Evolutionary conservation across 2,329 filamentous ascomycete species (phyloP).

Genomic region (Fusarium tjaetaba): DNA sequence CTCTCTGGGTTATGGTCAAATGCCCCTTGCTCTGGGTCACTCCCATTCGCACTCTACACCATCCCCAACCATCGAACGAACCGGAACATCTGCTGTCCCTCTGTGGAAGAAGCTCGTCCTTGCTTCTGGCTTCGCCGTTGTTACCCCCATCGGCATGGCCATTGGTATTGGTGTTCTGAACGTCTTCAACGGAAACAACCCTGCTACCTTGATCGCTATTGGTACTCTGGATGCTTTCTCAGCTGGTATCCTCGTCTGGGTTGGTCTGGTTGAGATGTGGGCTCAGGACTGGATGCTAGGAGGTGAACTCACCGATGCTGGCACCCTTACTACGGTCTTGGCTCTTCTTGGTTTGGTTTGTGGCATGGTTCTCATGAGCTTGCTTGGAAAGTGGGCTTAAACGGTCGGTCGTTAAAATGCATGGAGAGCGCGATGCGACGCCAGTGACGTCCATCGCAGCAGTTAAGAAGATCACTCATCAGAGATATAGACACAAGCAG

Average conservation of each 20-base stretch:
- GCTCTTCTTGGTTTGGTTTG: constrained; percentile 65
- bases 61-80: constrained; percentile 28
- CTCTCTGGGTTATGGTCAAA: constrained; percentile 55
- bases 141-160: constrained; percentile 82
- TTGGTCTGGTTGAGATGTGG: constrained; percentile 83
- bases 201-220: constrained; percentile 73
- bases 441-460: neutral
- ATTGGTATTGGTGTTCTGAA: constrained; percentile 78
- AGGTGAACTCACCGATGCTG: constrained; percentile 63
- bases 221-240: constrained; percentile 79
- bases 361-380: constrained; percentile 75
- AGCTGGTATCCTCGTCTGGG: constrained; percentile 81
- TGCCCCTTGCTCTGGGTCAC: constrained; percentile 32
- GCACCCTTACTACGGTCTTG: constrained; percentile 56
- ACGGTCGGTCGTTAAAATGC: neutral
- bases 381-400: constrained; percentile 80
- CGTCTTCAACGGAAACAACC: constrained; percentile 78
- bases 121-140: constrained; percentile 70
- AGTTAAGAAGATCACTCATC: neutral
- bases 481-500: neutral
- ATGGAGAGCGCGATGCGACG: neutral
- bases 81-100: constrained; percentile 45
- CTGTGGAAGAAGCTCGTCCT: constrained; percentile 67
- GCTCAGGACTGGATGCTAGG: constrained; percentile 75
- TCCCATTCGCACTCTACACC: constrained; percentile 31